These are phyloP conservation scores for Pestalotiopsis sp. DNA, from an alignment of 2,329 filamentous ascomycete species.

Conservation along the genomic window DNA sequence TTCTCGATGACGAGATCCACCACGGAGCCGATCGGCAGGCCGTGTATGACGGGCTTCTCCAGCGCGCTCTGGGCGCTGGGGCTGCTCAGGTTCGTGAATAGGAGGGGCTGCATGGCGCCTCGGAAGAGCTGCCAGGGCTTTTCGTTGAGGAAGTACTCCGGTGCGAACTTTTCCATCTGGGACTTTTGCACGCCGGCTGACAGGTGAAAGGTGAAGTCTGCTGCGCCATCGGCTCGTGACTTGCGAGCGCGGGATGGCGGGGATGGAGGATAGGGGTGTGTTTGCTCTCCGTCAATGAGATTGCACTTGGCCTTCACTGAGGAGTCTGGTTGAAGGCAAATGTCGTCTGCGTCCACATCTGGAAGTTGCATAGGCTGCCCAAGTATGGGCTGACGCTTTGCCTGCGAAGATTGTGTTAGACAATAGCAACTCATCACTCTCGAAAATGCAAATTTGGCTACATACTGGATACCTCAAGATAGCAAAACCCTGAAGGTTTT, in stretches of 20 bases:
- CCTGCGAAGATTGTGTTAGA: background rate
- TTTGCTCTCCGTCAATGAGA: slow-evolving; percentile 10
- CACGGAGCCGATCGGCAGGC: slow-evolving; percentile 8
- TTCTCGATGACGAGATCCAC: slow-evolving; percentile 15
- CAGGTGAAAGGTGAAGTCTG: slow-evolving; percentile 19
- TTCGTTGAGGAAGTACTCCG: slow-evolving; percentile 15
- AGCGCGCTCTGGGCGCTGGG: background rate
- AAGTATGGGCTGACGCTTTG: slow-evolving; percentile 15
- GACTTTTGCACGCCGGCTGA: slow-evolving; percentile 12
- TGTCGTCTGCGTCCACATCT: slow-evolving; percentile 8
- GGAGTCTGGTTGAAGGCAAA: slow-evolving; percentile 22
- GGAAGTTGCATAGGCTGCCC: slow-evolving; percentile 22
- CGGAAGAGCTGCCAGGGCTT: slow-evolving; percentile 18
- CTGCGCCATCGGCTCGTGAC: background rate
- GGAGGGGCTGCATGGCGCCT: slow-evolving; percentile 19
- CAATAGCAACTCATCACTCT: background rate
- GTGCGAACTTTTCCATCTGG: slow-evolving; percentile 11
- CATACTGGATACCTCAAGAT: slow-evolving; percentile 22
- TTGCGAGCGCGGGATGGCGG: slow-evolving; percentile 4
- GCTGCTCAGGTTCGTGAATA: slow-evolving; percentile 17
- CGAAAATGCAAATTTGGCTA: background rate
- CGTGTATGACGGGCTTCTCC: slow-evolving; percentile 10
- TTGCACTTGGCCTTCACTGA: slow-evolving; percentile 17
- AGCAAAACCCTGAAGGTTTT: slow-evolving; percentile 26
- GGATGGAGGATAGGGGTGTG: slow-evolving; percentile 17